Base-by-base conservation (phyloP, 345 rosid species). In the Balakata baccata region DNA sequence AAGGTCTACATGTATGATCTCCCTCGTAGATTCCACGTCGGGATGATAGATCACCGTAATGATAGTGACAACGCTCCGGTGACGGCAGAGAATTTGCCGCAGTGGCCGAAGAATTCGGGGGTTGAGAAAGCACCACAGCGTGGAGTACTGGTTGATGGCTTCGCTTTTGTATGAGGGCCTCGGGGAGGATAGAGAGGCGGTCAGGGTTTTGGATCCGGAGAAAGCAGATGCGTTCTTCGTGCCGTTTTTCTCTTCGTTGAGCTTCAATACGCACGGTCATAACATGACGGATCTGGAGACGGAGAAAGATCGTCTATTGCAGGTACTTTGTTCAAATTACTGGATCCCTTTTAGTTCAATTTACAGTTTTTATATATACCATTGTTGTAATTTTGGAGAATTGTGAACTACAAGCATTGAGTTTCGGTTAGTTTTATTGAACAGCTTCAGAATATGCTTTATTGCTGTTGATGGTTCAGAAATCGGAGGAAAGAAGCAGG, bases 61-160 rank as follows among this genome's bases (percentile, higher is more conserved):
- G 13, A 56, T 18, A 37, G 3, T 73, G 71, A 85, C 10, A 85
- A 87, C 38, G 84, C 76, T 72, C 89, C 90, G 2, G 81, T 95
- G 52, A 89, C 93, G 3, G 85, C 75, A 7, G 76, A 83, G 78
- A 85, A 86, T 66, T 69, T 92, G 66, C 97, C 97, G 10, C 81
- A 81, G 16, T 95, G 98, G 99, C 90, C 91, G 17, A 64, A 69
- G 12, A 85, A 81, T 67, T 77, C 87, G 18, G 98, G 97, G 47
- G 62, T 92, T 92, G 51, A 82, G 83, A 77, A 74, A 75, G 83
- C 98, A 95, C 80, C 98, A 95, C 67, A 92, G 98, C 62, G 92
- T 89, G 59, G 99, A 95, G 89, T 95, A 95, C 68, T 95, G 99
- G 99, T 72, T 95, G 67, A 87, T 92, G 98, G 97, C 87, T 13